Percentiles rank a stretch among this genome's conserved stretches.
Conservation (phyloP, 768 basidiomycete genomes). For the Obba rivulosa region DNA sequence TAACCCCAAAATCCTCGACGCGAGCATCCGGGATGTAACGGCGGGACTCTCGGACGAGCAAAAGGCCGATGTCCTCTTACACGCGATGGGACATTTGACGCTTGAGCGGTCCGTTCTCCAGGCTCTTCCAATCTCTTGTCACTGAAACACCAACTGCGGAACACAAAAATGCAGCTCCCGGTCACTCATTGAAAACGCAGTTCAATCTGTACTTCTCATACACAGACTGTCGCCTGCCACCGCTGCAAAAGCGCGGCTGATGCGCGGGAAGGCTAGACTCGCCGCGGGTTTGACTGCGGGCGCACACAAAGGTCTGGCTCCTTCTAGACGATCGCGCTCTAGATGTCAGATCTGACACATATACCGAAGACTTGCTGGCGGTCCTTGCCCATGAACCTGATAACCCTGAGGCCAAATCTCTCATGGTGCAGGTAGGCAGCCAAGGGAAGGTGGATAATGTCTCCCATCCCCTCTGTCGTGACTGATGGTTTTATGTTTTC, state of each 20-base stretch:
- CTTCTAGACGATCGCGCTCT: slow-evolving; percentile 13
- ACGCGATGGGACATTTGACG: slow-evolving; percentile 80
- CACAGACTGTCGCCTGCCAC: slow-evolving; percentile 45
- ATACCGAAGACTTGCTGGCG: slow-evolving; percentile 53
- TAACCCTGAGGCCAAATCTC: slow-evolving; percentile 60
- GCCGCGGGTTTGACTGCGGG: slow-evolving; percentile 53
- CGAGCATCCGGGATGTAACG: slow-evolving; percentile 66
- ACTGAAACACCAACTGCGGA: neutral
- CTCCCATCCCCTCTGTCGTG: slow-evolving; percentile 1
- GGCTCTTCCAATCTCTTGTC: neutral
- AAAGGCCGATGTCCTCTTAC: slow-evolving; percentile 66
- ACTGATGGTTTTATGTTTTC: slow-evolving; percentile 7
- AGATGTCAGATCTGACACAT: neutral
- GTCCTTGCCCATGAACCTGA: slow-evolving; percentile 58
- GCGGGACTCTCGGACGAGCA: slow-evolving; percentile 53
- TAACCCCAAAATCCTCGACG: slow-evolving; percentile 74
- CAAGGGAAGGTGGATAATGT: slow-evolving; percentile 48
- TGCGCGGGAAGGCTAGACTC: slow-evolving; percentile 65
- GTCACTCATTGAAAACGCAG: slow-evolving; percentile 66
- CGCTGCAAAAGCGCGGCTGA: slow-evolving; percentile 53
- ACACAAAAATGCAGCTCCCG: slow-evolving; percentile 35
- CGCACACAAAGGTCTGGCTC: slow-evolving; percentile 55
- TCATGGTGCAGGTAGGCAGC: slow-evolving; percentile 51
- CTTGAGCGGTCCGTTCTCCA: slow-evolving; percentile 48
- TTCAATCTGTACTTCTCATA: slow-evolving; percentile 63